Conservation (phyloP, 1,139 yeast species). For the Hansenula lynferdii region DNA sequence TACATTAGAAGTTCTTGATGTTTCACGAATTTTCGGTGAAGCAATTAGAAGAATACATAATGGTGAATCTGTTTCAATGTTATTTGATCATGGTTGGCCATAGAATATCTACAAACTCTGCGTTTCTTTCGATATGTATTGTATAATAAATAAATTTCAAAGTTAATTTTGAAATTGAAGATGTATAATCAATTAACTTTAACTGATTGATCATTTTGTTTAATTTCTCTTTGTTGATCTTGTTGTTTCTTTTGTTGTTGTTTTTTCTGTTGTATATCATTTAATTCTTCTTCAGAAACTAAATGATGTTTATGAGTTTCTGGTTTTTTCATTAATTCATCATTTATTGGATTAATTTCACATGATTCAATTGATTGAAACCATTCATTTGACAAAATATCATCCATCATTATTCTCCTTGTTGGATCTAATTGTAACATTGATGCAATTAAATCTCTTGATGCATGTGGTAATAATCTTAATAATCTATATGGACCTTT, state of each 20-base stretch:
- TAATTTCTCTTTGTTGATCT: constrained; percentile 3
- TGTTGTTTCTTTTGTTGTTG: constrained; percentile 16
- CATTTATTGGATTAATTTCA: constrained; percentile 32
- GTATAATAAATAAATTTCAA: not conserved
- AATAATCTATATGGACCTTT: constrained; percentile 80
- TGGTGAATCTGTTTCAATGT: constrained; percentile 93
- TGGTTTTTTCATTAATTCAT: constrained; percentile 17
- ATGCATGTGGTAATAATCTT: constrained; percentile 74
- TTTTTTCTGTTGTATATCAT: constrained; percentile 22
- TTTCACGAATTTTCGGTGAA: constrained; percentile 84
- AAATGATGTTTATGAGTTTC: constrained; percentile 49
- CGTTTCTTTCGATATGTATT: too few relatives aligned
- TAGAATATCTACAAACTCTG: constrained; percentile 5
- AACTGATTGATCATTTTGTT: constrained; percentile 6
- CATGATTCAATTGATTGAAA: constrained; percentile 36
- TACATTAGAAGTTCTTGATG: constrained; percentile 78
- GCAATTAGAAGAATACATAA: constrained; percentile 94
- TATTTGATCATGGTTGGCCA: constrained; percentile 81
- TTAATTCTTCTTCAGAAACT: constrained; percentile 47
- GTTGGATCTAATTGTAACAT: constrained; percentile 72
- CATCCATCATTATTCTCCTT: constrained; percentile 64
- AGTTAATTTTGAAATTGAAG: not conserved
- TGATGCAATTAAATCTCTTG: constrained; percentile 64
- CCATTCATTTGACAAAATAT: constrained; percentile 68
- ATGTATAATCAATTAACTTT: constrained; percentile 6